Conservation (phyloP, 345 rosid genomes). For the Dimocarpus longan region DNA sequence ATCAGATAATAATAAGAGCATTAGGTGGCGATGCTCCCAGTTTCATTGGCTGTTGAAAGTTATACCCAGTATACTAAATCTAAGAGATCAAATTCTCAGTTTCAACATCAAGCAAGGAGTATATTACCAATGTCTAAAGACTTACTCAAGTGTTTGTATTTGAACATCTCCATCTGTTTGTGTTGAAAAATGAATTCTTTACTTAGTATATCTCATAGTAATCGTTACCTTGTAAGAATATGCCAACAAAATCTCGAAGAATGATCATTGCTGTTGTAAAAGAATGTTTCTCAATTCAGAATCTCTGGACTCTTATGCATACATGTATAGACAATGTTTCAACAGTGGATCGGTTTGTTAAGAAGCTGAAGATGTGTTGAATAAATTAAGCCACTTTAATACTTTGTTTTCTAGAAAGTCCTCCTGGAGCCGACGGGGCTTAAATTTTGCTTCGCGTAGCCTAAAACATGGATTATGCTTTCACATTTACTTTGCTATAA, state of each 20-base stretch:
- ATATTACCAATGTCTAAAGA: conserved; percentile 22
- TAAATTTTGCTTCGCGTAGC: background rate
- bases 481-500: background rate
- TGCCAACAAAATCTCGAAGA: conserved; percentile 18
- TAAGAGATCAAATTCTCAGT: conserved; percentile 28
- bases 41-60: conserved; percentile 24
- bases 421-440: background rate
- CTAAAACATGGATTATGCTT: background rate
- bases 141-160: conserved; percentile 20
- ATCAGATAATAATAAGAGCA: conserved; percentile 37
- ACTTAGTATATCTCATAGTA: conserved; percentile 20
- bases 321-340: conserved; percentile 12
- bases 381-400: conserved; percentile 27
- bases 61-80: conserved; percentile 27
- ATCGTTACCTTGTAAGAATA: conserved; percentile 33
- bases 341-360: conserved; percentile 14
- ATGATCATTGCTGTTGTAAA: conserved; percentile 22
- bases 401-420: background rate
- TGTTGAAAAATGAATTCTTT: conserved; percentile 37
- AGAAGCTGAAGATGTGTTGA: conserved; percentile 18
- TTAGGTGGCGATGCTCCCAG: conserved; percentile 23
- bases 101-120: conserved; percentile 37
- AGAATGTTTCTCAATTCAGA: conserved; percentile 32
- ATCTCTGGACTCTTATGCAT: conserved; percentile 11
- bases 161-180: conserved; percentile 29